Conservation (phyloP, 1,284 basidiomycete genomes). For the Leccinum solheimii region DNA sequence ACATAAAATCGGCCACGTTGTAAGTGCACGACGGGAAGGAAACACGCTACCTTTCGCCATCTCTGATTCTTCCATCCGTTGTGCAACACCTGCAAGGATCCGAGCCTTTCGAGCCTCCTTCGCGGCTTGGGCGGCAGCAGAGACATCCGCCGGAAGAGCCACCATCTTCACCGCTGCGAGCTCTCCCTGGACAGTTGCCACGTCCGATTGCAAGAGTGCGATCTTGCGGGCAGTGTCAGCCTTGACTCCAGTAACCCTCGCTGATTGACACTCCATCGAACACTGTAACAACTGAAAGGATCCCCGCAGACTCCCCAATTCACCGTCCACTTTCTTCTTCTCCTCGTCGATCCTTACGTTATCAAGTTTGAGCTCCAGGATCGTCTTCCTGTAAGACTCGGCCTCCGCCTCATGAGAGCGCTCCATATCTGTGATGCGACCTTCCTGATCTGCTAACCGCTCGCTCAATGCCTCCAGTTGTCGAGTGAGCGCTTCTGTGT, state of each 20-base stretch:
- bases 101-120: conserved; percentile 5
- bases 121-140: conserved; percentile 1
- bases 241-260: conserved; percentile 20
- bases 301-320: conserved; percentile 4
- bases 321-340: conserved; percentile 8
- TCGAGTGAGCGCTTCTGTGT: conserved; percentile 7
- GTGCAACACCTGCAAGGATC: conserved; percentile 2
- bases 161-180: conserved; percentile 13
- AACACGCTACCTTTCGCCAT: conserved; percentile 10
- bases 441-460: conserved; percentile 15
- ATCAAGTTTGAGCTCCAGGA: conserved; percentile 19
- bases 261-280: conserved; percentile 17
- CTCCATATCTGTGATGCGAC: conserved; percentile 18
- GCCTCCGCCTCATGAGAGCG: conserved; percentile 4
- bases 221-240: conserved; percentile 26
- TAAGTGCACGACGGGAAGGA: neutral
- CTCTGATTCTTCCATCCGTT: neutral
- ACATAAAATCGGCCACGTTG: conserved; percentile 4
- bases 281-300: conserved; percentile 8
- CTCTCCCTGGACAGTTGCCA: conserved; percentile 15
- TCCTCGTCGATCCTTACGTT: neutral
- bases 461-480: conserved; percentile 10
- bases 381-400: conserved; percentile 9
- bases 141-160: neutral
- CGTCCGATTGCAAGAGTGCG: conserved; percentile 16